phyloP scores from a whole-genome alignment of 768 basidiomycete genomes.

The Punctularia strigosozonata region DNA sequence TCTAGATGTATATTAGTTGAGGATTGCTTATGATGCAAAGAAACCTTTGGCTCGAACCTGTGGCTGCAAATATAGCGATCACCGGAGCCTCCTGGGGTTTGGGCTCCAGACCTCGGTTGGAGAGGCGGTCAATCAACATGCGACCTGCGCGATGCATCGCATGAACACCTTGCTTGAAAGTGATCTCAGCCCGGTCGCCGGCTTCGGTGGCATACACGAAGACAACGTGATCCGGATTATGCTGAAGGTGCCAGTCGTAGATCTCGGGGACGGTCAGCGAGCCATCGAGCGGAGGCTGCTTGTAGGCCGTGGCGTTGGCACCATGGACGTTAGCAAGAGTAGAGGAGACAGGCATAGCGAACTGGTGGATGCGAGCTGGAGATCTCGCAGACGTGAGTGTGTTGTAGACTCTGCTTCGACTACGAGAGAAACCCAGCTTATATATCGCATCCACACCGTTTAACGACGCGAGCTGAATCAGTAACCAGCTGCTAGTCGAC shows the following conservation, averaged over 20 bases:
- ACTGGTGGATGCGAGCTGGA: no score
- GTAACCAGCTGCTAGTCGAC: no score
- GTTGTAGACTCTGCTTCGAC: no score
- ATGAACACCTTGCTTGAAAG: background rate
- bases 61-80: background rate
- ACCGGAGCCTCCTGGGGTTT: background rate
- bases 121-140: background rate
- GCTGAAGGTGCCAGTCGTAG: slow-evolving; percentile 6
- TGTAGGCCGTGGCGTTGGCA: no score
- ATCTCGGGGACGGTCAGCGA: slow-evolving; percentile 6
- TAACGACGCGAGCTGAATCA: no score
- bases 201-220: background rate
- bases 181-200: background rate
- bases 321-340: no score
- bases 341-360: no score
- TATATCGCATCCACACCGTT: no score
- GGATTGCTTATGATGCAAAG: background rate
- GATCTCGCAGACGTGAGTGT: no score
- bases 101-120: background rate
- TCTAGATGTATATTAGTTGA: slow-evolving; percentile 12
- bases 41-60: background rate
- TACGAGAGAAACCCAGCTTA: no score
- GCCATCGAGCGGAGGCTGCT: background rate
- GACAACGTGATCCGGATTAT: slow-evolving; percentile 5
- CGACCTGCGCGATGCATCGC: background rate